Evolutionary conservation across 768 basidiomycete species (phyloP).

Genomic region (Pleurotus djamor): DNA sequence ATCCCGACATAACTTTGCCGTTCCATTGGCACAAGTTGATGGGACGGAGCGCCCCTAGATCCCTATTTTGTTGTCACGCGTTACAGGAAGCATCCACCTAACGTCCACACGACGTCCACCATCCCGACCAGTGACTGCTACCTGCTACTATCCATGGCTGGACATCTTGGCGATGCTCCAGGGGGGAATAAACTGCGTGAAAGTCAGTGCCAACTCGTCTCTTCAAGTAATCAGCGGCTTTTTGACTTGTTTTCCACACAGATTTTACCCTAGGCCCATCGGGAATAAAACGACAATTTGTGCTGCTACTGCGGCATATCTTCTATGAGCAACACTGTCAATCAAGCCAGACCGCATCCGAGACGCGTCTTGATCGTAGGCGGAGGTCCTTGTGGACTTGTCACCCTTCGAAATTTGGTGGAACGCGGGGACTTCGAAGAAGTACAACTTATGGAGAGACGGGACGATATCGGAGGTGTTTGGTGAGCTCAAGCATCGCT

Average conservation of each 20-base stretch:
- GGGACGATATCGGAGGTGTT: slow-evolving; percentile 47
- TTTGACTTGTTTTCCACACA: not conserved
- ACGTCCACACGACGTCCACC: no score
- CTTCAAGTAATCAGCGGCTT: not conserved
- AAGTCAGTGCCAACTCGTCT: not conserved
- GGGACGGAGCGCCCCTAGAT: no score
- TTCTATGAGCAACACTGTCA: no score
- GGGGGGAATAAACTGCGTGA: no score
- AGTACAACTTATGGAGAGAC: slow-evolving; percentile 44
- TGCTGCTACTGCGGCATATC: no score
- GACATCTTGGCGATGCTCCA: no score
- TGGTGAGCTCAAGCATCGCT: slow-evolving; percentile 29
- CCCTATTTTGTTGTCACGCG: no score
- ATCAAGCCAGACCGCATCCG: slow-evolving; percentile 12
- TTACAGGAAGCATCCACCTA: no score
- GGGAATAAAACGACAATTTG: not conserved
- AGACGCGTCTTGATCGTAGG: slow-evolving; percentile 40
- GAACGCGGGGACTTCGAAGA: slow-evolving; percentile 36
- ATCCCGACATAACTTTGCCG: no score
- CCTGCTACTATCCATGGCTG: no score
- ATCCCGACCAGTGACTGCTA: no score
- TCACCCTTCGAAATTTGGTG: slow-evolving; percentile 46
- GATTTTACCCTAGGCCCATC: not conserved
- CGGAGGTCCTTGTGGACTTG: slow-evolving; percentile 45
- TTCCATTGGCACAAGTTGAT: no score